Conservation (phyloP, 139 green algal genomes). For the Edaphochlamys debaryana region DNA sequence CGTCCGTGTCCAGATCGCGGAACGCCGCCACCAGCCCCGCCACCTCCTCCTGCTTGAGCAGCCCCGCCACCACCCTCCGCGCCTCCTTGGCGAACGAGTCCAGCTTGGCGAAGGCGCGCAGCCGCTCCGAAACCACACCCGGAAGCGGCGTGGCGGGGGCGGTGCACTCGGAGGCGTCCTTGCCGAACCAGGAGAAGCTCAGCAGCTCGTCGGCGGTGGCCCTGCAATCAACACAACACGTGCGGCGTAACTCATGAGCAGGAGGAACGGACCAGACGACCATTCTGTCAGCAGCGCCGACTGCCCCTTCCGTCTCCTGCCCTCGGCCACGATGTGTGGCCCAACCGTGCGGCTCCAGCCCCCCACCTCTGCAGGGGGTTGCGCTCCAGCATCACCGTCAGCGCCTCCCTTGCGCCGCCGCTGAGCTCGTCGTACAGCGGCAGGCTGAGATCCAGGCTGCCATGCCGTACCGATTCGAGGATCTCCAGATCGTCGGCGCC, state of each 20-base stretch:
- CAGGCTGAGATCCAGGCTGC: constrained; percentile 10
- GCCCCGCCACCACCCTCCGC: constrained; percentile 3
- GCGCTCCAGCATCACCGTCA: constrained; percentile 40
- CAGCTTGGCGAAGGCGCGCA: too few species aligned
- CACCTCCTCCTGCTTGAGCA: constrained; percentile 72
- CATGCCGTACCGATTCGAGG: constrained; percentile 1
- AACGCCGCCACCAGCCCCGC: too few species aligned
- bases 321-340: too few species aligned
- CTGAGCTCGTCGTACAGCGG: constrained; percentile 9
- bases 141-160: constrained; percentile 21
- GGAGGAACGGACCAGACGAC: too few species aligned
- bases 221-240: too few species aligned
- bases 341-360: too few species aligned
- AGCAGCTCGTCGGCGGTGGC: constrained; percentile 74
- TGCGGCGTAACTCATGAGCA: too few species aligned
- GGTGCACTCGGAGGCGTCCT: constrained; percentile 9
- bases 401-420: background rate
- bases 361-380: constrained; percentile 61
- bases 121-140: too few species aligned
- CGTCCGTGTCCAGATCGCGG: constrained; percentile 61
- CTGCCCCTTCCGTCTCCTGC: too few species aligned
- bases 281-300: too few species aligned
- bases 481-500: constrained; percentile 34
- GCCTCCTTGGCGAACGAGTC: too few species aligned
- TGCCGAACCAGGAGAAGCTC: constrained; percentile 34